Evolutionary conservation across 2,329 filamentous ascomycete species (phyloP).

Genomic region (Hymenoscyphus linearis): DNA sequence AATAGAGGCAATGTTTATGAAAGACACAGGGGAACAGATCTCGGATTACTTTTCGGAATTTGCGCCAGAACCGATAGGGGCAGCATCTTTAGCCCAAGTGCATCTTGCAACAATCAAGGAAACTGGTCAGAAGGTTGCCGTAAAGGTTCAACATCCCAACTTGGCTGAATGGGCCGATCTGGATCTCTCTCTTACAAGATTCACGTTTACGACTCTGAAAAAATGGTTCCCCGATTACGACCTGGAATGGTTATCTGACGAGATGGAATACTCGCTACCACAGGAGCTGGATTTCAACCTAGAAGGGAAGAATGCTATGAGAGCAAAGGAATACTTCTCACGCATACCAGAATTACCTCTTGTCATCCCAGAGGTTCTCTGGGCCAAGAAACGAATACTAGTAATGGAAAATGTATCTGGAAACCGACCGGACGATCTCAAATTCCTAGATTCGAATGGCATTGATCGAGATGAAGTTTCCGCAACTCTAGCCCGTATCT

Average conservation of each 20-base stretch:
- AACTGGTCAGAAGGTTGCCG: slow-evolving; percentile 80
- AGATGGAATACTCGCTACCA: slow-evolving; percentile 87
- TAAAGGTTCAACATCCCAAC: slow-evolving; percentile 92
- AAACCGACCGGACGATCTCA: slow-evolving; percentile 80
- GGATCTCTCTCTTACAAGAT: slow-evolving; percentile 78
- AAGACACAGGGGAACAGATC: slow-evolving; percentile 74
- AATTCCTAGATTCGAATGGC: slow-evolving; percentile 74
- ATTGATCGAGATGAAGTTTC: slow-evolving; percentile 97
- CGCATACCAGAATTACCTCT: slow-evolving; percentile 70
- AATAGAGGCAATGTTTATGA: slow-evolving; percentile 78
- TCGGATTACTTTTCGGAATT: slow-evolving; percentile 86
- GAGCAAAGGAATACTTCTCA: slow-evolving; percentile 76
- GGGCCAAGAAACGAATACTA: slow-evolving; percentile 81
- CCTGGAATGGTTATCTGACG: slow-evolving; percentile 87
- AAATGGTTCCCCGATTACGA: slow-evolving; percentile 97
- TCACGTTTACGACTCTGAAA: slow-evolving; percentile 86
- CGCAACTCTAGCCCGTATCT: slow-evolving; percentile 81
- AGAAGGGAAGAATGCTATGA: slow-evolving; percentile 78
- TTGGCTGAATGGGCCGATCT: slow-evolving; percentile 86
- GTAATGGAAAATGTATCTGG: slow-evolving; percentile 95
- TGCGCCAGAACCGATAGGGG: slow-evolving; percentile 73
- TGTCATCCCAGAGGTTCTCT: slow-evolving; percentile 83
- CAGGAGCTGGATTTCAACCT: slow-evolving; percentile 85
- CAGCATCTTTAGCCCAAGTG: slow-evolving; percentile 90
- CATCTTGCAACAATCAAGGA: slow-evolving; percentile 81